Conservation (phyloP, 768 basidiomycete species). For the Cyclocybe aegerita region DNA sequence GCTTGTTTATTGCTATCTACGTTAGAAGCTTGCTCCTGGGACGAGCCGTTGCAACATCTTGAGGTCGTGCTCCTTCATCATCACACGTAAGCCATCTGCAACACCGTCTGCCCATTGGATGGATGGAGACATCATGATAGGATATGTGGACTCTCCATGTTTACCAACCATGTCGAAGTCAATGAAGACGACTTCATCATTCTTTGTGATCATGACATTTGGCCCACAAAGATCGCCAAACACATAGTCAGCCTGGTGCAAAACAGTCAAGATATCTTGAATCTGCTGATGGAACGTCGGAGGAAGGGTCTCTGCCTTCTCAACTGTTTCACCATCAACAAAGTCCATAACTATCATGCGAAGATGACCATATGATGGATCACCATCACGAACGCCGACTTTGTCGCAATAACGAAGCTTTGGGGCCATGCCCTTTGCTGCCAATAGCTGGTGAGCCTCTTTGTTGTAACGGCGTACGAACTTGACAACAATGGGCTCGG, state of each 20-base stretch:
- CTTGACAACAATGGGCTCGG: slow-evolving; percentile 25
- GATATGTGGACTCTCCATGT: slow-evolving; percentile 12
- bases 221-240: slow-evolving; percentile 16
- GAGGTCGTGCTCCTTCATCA: not conserved
- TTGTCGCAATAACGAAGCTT: not conserved
- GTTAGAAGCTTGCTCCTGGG: not conserved
- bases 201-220: slow-evolving; percentile 14
- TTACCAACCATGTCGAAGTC: slow-evolving; percentile 19
- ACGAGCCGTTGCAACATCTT: not conserved
- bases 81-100: not conserved
- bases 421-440: slow-evolving; percentile 6
- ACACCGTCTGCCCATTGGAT: slow-evolving; percentile 2
- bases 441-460: slow-evolving; percentile 10
- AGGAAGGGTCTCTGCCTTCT: not conserved
- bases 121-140: slow-evolving; percentile 2
- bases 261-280: slow-evolving; percentile 1
- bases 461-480: slow-evolving; percentile 21
- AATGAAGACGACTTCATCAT: slow-evolving; percentile 10
- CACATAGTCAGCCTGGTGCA: slow-evolving; percentile 12
- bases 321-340: slow-evolving; percentile 7
- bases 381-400: slow-evolving; percentile 3
- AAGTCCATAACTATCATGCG: slow-evolving; percentile 16
- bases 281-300: not conserved
- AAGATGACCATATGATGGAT: slow-evolving; percentile 1
- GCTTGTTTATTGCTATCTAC: not conserved